phyloP scores from a whole-genome alignment of 805 yeast species.

The Candida ficus region DNA sequence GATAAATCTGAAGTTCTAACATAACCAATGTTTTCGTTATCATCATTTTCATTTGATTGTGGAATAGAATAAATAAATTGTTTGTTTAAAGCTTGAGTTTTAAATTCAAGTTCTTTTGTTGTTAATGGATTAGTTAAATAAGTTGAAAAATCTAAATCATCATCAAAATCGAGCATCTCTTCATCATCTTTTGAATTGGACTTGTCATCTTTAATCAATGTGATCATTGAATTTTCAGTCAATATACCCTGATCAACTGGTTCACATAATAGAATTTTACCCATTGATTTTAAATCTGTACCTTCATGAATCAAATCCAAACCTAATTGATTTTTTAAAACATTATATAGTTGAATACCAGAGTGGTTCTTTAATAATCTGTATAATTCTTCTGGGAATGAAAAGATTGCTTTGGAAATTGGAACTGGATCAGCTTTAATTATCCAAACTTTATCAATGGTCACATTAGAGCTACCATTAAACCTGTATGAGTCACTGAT shows the following conservation, averaged over 20 bases:
- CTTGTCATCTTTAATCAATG: conserved; percentile 37
- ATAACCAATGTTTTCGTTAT: conserved; percentile 40
- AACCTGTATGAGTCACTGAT: conserved; percentile 12
- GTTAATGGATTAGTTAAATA: conserved; percentile 8
- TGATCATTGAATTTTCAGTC: conserved; percentile 42
- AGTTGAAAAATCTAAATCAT: conserved; percentile 13
- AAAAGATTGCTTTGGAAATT: conserved; percentile 18
- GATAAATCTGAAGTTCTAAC: conserved; percentile 46
- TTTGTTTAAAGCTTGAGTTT: conserved; percentile 4
- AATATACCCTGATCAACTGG: conserved; percentile 69
- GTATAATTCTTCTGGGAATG: conserved; percentile 19
- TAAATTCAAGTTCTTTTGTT: conserved; percentile 1
- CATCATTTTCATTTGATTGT: conserved; percentile 29
- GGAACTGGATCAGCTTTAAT: conserved; percentile 11
- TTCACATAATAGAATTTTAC: conserved; percentile 52
- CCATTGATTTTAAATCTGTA: conserved; percentile 28
- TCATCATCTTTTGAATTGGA: neutral
- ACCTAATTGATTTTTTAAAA: conserved; percentile 9
- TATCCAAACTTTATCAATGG: conserved; percentile 18
- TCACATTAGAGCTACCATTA: conserved; percentile 11
- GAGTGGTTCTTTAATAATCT: conserved; percentile 14
- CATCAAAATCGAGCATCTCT: conserved; percentile 4
- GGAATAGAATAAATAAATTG: conserved; percentile 11
- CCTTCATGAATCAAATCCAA: conserved; percentile 18
- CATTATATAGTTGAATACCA: conserved; percentile 11